Evolutionary conservation across 768 basidiomycete species (phyloP), one percentile per base, ranked within the genome.

Genomic region (Hygrophoropsis aurantiaca): DNA sequence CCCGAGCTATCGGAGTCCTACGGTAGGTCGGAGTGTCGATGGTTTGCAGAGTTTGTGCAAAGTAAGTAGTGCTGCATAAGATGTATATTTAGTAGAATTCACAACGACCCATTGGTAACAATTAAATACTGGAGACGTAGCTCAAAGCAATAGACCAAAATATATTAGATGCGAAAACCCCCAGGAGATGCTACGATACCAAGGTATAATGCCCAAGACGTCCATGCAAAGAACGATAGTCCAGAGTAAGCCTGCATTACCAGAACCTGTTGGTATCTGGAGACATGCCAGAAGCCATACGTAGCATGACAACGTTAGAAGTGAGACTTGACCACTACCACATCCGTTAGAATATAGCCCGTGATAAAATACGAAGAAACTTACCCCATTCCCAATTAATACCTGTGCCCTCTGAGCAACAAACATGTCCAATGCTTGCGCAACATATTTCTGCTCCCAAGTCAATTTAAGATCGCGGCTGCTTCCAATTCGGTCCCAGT

Each of bases 341-440:
- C 8, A 16, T 24, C 21, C 9, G 46, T 52, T 35, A 51, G 38
- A 40, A 30, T 7, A n/a, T 25, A 30, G n/a, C 36, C 13, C 10
- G 3, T n/a, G 24, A 21, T 3, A 19, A 3, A 8, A 3, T 38
- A 8, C 18, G 16, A 10, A 38, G 13, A 6, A 5, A 58, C 75
- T 57, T 47, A 75, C 75, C 58, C 78, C 79, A 40, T 80, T 80
- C 6, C 77, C 79, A 30, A 79, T 60, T 54, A 80, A 74, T 19
- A 72, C 65, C 44, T 78, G 74, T 5, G 75, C 75, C 44, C 64
- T 61, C 48, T 69, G 58, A 2, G 71, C 75, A 32, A 79, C 65
- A 11, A 71, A 58, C 75, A 81, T 80, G 49, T 80, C 79, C 30
- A 79, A 51, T 39, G 72, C 73, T 54, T 76, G 73, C 0, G 62